These are phyloP conservation scores for Musa beccarii DNA, from an alignment of 176 grass and related monocot species.

Conservation along the genomic window DNA sequence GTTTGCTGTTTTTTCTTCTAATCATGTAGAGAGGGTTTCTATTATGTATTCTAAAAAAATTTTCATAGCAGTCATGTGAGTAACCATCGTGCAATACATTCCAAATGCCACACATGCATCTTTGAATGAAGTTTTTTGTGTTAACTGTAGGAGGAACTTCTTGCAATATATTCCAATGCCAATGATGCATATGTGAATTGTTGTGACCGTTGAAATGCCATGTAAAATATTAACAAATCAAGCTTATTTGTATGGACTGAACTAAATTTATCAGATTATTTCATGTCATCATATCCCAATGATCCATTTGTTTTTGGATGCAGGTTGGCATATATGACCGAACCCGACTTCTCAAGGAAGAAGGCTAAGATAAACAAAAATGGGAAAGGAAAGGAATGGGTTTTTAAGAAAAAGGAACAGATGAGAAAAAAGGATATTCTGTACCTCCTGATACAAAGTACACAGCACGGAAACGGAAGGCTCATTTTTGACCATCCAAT, in stretches of 20 bases:
- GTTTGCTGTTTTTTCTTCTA: too few relatives aligned
- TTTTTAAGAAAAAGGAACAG: slow-evolving; percentile 83
- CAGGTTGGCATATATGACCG: slow-evolving; percentile 81
- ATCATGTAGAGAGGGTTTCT: too few relatives aligned
- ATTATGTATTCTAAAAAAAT: too few relatives aligned
- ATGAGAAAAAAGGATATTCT: slow-evolving; percentile 60
- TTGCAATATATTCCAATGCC: too few relatives aligned
- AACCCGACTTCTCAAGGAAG: slow-evolving; percentile 65
- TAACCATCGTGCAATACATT: too few relatives aligned
- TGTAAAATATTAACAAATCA: not conserved
- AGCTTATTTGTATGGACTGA: not conserved
- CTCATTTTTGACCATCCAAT: slow-evolving; percentile 22
- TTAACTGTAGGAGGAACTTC: too few relatives aligned
- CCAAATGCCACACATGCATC: too few relatives aligned
- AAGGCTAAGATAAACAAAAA: slow-evolving; percentile 64
- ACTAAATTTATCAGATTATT: not conserved
- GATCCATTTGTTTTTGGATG: slow-evolving; percentile 5
- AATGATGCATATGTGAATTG: too few relatives aligned
- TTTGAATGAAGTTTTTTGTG: too few relatives aligned
- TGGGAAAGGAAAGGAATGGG: slow-evolving; percentile 53
- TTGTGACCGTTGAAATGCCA: too few relatives aligned
- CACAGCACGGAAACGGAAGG: slow-evolving; percentile 71
- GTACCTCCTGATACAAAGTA: slow-evolving; percentile 71
- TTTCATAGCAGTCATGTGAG: too few relatives aligned
- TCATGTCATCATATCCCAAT: not conserved